Evolutionary conservation across 2,329 filamentous ascomycete genomes (phyloP), one percentile per base, ranked within the genome.

Genomic region (Venturia effusa): DNA sequence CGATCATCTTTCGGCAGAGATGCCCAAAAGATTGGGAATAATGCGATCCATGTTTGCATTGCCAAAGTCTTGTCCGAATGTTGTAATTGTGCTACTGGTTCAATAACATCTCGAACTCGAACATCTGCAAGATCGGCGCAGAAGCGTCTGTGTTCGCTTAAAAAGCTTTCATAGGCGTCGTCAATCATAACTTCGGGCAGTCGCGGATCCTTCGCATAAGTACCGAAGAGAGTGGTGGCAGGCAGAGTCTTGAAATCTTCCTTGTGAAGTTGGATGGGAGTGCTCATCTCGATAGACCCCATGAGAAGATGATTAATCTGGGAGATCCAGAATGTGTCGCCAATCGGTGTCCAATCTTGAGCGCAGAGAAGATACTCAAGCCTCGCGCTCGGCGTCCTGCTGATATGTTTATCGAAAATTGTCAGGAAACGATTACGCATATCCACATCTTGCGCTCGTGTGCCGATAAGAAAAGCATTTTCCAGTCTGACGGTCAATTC

Each of bases 401-500:
- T 95, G 68, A 99, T 80, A 72, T 92, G 96, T 75, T 89, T 90
- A 75, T 97, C 93, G 69, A 99, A 97, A 67, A 99, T 97, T 24
- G 84, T 84, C 86, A 99, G 91, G 78, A 99, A 99, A 17, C 93
- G 88, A 71, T 96, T 96, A 55, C 94, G 89, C 91, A 97, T 97
- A 65, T 96, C 89, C 15, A 97, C 90, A 73, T 99, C 93, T 69
- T 92, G 88, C 1, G 93, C 93, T 69, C 95, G 81, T 0, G 93
- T 95, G 34, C 95, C 94, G 61, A 99, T 94, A 67, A 99, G 82
- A 81, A 99, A 99, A 5, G 94, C 94, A 75, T 97, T 93, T 77
- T 99, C 94, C 83, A 99, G 89, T 4, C 95, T 86, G 11, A 99
- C 95, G 0, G 94, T 97, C 62, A 99, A 82, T 75, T 99, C 94